Evolutionary conservation across 2,329 filamentous ascomycete genomes (phyloP).

Genomic region (Curvularia lunata): DNA sequence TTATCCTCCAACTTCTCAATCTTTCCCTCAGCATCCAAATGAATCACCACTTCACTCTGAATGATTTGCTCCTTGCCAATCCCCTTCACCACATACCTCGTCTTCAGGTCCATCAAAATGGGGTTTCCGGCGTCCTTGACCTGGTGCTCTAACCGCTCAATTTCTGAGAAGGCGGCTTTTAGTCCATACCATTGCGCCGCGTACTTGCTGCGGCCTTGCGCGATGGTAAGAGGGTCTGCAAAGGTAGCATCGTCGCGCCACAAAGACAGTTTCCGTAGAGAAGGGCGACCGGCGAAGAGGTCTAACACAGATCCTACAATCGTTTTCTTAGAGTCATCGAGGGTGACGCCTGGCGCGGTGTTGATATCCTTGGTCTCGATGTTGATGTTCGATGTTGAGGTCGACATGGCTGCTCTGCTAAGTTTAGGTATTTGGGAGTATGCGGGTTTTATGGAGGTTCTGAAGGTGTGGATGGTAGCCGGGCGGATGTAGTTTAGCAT

Average conservation of each 20-base stretch:
- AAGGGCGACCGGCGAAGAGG: slow-evolving; percentile 66
- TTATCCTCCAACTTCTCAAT: slow-evolving; percentile 62
- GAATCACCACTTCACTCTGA: slow-evolving; percentile 57
- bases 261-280: slow-evolving; percentile 64
- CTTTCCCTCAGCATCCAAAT: slow-evolving; percentile 52
- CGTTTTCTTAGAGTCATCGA: slow-evolving; percentile 51
- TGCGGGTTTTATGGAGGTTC: slow-evolving; percentile 26
- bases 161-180: slow-evolving; percentile 63
- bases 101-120: slow-evolving; percentile 62
- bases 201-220: slow-evolving; percentile 61
- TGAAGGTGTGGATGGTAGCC: slow-evolving; percentile 23
- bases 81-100: slow-evolving; percentile 61
- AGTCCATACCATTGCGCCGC: slow-evolving; percentile 66
- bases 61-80: slow-evolving; percentile 60
- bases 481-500: slow-evolving; percentile 27
- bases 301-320: slow-evolving; percentile 66
- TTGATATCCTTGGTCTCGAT: slow-evolving; percentile 64
- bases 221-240: slow-evolving; percentile 64
- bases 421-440: slow-evolving; percentile 19
- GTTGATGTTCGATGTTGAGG: slow-evolving; percentile 41
- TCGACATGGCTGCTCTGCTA: slow-evolving; percentile 42
- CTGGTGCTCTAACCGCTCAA: slow-evolving; percentile 61
- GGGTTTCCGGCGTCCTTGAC: slow-evolving; percentile 65
- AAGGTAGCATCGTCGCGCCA: slow-evolving; percentile 66
- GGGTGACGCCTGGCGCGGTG: slow-evolving; percentile 58